Conservation (phyloP, 371 early-diverging fungal species). For the Entomophthora muscae region DNA sequence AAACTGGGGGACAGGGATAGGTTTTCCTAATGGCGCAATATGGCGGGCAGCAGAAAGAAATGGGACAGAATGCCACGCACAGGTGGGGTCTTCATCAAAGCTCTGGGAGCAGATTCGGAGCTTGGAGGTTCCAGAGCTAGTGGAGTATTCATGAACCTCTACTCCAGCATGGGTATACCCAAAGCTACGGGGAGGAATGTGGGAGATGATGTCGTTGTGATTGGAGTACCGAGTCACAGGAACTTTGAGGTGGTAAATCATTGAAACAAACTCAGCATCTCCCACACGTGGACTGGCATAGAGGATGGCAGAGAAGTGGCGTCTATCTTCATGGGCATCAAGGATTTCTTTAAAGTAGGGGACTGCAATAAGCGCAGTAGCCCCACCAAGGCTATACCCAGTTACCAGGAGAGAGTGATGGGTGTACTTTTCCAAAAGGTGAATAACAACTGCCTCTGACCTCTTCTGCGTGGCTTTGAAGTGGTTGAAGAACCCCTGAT, state of each 20-base stretch:
- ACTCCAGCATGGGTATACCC: neutral
- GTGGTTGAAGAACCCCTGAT: neutral
- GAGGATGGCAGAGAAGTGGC: neutral
- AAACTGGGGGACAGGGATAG: too few relatives aligned
- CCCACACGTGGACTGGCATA: neutral
- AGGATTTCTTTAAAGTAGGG: neutral
- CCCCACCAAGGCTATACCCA: slow-evolving; percentile 2
- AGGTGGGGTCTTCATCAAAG: slow-evolving; percentile 5
- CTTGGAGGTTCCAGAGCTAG: neutral
- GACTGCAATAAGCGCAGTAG: neutral
- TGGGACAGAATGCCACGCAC: neutral
- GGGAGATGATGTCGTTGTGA: neutral
- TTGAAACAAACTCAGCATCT: neutral
- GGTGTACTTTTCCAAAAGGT: neutral
- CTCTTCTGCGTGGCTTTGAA: neutral
- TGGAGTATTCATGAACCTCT: neutral
- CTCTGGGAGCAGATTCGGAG: neutral
- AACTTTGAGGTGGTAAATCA: neutral
- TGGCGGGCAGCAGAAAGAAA: too few relatives aligned
- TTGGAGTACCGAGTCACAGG: slow-evolving; percentile 6
- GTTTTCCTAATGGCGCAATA: too few relatives aligned
- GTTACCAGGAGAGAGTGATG: neutral
- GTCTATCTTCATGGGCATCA: neutral
- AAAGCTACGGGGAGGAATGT: too few relatives aligned
- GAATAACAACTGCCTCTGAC: neutral